Percentiles rank a stretch among this genome's conserved stretches.
phyloP scores from a whole-genome alignment of 306 rosid genomes.

The barrel medic (Medicago truncatula) region DNA sequence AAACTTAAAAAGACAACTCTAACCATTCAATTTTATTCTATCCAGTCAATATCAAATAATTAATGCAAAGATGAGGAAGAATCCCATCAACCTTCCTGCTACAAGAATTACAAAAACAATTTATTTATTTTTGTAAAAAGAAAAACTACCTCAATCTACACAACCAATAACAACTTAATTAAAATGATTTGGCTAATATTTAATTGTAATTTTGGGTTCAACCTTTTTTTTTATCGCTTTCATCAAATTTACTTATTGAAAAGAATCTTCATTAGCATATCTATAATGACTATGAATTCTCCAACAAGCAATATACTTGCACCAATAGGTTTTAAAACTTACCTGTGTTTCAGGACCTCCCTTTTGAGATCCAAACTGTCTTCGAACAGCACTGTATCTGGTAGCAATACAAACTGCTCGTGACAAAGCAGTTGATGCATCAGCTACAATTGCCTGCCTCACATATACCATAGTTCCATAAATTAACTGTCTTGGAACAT shows the following conservation, averaged over 20 bases:
- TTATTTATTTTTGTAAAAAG: background rate
- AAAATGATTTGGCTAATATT: constrained; percentile 6
- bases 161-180: constrained; percentile 9
- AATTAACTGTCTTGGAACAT: constrained; percentile 85
- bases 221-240: background rate
- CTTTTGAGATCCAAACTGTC: constrained; percentile 84
- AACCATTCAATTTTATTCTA: constrained; percentile 6
- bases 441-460: constrained; percentile 81
- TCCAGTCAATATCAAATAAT: background rate
- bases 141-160: background rate
- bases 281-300: constrained; percentile 16
- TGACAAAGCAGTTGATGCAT: constrained; percentile 90
- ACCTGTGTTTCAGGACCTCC: constrained; percentile 90
- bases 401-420: constrained; percentile 98
- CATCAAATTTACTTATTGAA: background rate
- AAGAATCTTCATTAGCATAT: background rate
- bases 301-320: constrained; percentile 27
- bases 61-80: constrained; percentile 16
- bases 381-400: constrained; percentile 94
- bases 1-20: background rate
- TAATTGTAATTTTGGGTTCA: background rate
- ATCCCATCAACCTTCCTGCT: constrained; percentile 10
- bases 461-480: constrained; percentile 96
- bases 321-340: constrained; percentile 28
- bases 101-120: constrained; percentile 9